These are phyloP conservation scores for Grigorovia transvaalensis DNA, from an alignment of 805 yeast species.

Conservation along the genomic window DNA sequence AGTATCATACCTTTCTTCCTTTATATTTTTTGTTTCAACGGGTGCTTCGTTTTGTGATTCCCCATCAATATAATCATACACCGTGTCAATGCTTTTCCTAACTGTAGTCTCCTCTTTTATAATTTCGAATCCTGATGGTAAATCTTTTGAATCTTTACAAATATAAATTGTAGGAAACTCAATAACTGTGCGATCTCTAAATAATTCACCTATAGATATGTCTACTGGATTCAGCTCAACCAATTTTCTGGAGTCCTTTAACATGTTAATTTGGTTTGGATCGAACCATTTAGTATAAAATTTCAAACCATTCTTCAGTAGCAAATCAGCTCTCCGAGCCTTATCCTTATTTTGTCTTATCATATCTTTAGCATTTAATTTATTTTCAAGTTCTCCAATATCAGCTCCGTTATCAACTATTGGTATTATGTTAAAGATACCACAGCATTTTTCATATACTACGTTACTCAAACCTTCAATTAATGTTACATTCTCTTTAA, in stretches of 20 bases:
- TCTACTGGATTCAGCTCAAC: constrained; percentile 29
- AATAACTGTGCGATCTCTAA: constrained; percentile 51
- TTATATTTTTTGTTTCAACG: constrained; percentile 1
- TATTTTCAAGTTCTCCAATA: background rate
- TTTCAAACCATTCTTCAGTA: constrained; percentile 10
- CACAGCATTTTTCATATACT: constrained; percentile 20
- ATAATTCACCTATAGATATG: constrained; percentile 35
- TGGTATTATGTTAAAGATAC: constrained; percentile 6
- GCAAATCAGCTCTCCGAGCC: constrained; percentile 9
- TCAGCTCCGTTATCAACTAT: constrained; percentile 1
- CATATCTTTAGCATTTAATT: background rate
- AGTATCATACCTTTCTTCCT: background rate
- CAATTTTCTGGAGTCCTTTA: constrained; percentile 29
- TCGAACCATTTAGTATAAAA: constrained; percentile 23
- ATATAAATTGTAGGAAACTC: constrained; percentile 70
- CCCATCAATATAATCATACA: background rate
- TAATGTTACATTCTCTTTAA: constrained; percentile 26
- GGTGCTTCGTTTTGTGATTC: constrained; percentile 3
- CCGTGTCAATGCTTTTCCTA: background rate
- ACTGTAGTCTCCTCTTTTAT: constrained; percentile 11
- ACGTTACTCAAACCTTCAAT: constrained; percentile 26
- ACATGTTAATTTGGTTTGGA: constrained; percentile 22
- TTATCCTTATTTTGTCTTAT: constrained; percentile 3
- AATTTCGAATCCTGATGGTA: constrained; percentile 22
- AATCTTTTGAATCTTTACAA: constrained; percentile 16